A percentile compares a stretch with the other conserved stretches of the same genome.
Evolutionary conservation across 768 basidiomycete genomes (phyloP).

Genomic region (Lentinula raphanica): DNA sequence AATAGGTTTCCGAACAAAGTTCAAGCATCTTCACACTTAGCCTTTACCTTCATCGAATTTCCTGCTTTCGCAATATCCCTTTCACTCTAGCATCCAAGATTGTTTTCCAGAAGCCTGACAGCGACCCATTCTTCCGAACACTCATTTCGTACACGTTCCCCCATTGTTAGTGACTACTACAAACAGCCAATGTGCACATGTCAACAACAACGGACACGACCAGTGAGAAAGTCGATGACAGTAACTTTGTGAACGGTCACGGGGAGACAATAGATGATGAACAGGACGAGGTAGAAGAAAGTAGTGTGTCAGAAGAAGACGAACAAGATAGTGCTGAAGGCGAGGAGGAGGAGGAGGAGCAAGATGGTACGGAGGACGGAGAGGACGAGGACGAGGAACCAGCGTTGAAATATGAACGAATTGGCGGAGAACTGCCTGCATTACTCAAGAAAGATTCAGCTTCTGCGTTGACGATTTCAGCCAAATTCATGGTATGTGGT

Average conservation of each 20-base stretch:
- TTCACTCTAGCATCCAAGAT: too few species aligned
- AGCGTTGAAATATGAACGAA: slow-evolving; percentile 83
- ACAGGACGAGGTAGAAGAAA: not conserved
- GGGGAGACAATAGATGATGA: not conserved
- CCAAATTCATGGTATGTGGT: slow-evolving; percentile 62
- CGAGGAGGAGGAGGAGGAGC: slow-evolving; percentile 43
- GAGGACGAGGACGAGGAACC: slow-evolving; percentile 88
- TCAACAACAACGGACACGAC: not conserved
- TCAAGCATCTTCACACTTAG: too few species aligned
- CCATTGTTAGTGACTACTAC: not conserved
- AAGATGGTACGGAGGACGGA: slow-evolving; percentile 51
- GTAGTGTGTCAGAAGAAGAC: slow-evolving; percentile 14
- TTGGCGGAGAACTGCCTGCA: slow-evolving; percentile 67
- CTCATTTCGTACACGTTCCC: not conserved
- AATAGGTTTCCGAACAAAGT: too few species aligned
- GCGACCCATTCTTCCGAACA: not conserved
- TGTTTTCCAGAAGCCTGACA: too few species aligned
- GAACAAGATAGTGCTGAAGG: slow-evolving; percentile 26
- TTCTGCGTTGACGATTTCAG: slow-evolving; percentile 73
- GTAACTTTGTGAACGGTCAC: not conserved
- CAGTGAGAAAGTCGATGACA: not conserved
- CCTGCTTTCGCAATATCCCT: too few species aligned
- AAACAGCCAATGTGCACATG: not conserved
- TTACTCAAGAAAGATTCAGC: slow-evolving; percentile 86
- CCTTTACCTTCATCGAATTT: too few species aligned